Percentiles rank a stretch among this genome's conserved stretches.
phyloP scores from a whole-genome alignment of 768 basidiomycete genomes.

The Sporobolomyces pararoseus region DNA sequence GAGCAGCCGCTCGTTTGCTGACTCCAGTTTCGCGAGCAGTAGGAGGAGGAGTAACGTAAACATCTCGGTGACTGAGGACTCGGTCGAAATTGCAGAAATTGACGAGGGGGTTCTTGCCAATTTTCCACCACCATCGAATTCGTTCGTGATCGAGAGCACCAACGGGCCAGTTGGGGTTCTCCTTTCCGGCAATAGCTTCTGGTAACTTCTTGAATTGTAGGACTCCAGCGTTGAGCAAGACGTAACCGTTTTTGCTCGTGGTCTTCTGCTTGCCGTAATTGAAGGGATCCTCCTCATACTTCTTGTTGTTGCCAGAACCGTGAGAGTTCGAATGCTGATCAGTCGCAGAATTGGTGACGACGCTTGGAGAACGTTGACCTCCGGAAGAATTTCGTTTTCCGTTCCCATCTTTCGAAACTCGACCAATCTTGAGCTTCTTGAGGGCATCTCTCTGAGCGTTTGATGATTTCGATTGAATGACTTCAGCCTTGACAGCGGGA shows the following conservation, averaged over 20 bases:
- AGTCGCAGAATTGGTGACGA: neutral
- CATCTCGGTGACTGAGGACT: conserved; percentile 14
- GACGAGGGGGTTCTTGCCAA: conserved; percentile 2
- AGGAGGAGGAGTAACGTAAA: conserved; percentile 4
- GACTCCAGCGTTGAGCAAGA: neutral
- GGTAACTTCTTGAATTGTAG: neutral
- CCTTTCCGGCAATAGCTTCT: neutral
- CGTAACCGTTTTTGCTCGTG: conserved; percentile 10
- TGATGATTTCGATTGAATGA: too few relatives aligned
- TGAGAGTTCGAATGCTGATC: neutral
- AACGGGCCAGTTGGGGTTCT: neutral
- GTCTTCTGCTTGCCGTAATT: conserved; percentile 6
- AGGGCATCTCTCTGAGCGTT: neutral
- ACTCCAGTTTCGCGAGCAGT: neutral
- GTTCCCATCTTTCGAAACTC: neutral
- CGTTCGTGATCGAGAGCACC: neutral
- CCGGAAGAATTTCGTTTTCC: neutral
- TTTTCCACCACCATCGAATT: conserved; percentile 15
- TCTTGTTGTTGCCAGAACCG: neutral
- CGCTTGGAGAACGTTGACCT: neutral
- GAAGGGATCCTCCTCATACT: conserved; percentile 1
- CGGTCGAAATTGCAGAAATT: conserved; percentile 19
- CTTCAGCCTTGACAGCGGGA: too few relatives aligned
- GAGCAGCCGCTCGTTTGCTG: neutral
- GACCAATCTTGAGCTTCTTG: conserved; percentile 9